Conservation (phyloP, 306 rosid species). For the Abrus pulchellus region DNA sequence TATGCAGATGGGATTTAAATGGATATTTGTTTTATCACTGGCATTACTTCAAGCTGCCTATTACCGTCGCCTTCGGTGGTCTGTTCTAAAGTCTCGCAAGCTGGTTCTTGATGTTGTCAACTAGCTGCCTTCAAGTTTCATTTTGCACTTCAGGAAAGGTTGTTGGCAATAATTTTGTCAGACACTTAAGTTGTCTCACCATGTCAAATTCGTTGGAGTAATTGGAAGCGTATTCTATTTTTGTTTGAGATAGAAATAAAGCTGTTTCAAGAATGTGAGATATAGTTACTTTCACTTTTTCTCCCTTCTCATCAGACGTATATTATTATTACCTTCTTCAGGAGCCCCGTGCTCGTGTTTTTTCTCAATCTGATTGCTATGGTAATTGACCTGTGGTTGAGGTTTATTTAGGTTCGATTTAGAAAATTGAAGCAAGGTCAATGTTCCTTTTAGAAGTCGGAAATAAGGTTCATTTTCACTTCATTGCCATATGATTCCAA, state of each 20-base stretch:
- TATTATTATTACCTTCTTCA: constrained; percentile 46
- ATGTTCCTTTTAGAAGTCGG: constrained; percentile 22
- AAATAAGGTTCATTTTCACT: neutral
- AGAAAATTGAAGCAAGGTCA: neutral
- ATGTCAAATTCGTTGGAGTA: constrained; percentile 62
- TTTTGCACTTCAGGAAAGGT: constrained; percentile 55
- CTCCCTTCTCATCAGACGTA: constrained; percentile 36
- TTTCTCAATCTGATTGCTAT: neutral
- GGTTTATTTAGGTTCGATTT: constrained; percentile 33
- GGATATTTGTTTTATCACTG: constrained; percentile 93
- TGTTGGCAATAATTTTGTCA: constrained; percentile 71
- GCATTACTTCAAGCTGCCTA: constrained; percentile 96
- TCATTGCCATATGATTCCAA: neutral
- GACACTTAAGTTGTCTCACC: constrained; percentile 55
- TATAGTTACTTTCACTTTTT: neutral
- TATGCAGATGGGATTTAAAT: constrained; percentile 97
- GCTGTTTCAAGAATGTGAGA: constrained; percentile 54
- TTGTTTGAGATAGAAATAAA: constrained; percentile 68
- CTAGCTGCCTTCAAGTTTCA: constrained; percentile 57
- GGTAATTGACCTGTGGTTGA: constrained; percentile 35
- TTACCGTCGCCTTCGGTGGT: constrained; percentile 93
- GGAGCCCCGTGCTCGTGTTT: constrained; percentile 27
- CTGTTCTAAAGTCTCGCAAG: constrained; percentile 95
- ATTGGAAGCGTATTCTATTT: constrained; percentile 58
- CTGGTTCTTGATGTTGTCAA: constrained; percentile 96